Conservation (phyloP, 1,284 basidiomycete genomes). For the Ganoderma lingzhi region DNA sequence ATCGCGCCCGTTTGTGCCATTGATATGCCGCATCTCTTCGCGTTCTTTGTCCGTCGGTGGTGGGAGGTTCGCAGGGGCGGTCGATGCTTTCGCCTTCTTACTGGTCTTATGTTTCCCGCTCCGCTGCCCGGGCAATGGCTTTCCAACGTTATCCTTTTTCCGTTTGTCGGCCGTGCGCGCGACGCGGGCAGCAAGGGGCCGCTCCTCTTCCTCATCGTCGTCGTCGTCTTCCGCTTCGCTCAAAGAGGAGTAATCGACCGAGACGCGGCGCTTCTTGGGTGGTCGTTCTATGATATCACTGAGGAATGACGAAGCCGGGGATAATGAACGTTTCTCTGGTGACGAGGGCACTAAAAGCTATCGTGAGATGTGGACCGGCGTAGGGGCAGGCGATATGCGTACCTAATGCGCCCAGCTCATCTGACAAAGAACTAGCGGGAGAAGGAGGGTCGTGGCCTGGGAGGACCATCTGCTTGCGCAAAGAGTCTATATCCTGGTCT, state of each 20-base stretch:
- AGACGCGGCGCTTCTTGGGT: constrained; percentile 44
- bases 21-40: constrained; percentile 52
- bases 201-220: constrained; percentile 61
- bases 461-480: constrained; percentile 77
- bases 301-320: constrained; percentile 62
- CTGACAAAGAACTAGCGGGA: constrained; percentile 50
- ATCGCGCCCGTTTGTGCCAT: constrained; percentile 57
- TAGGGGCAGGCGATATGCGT: constrained; percentile 27
- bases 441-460: constrained; percentile 49
- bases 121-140: constrained; percentile 43
- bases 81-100: constrained; percentile 67
- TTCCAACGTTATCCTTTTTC: constrained; percentile 29
- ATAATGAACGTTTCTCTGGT: constrained; percentile 50
- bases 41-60: constrained; percentile 50
- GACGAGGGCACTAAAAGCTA: constrained; percentile 40
- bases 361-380: constrained; percentile 16
- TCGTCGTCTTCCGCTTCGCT: constrained; percentile 48
- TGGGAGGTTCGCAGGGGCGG: constrained; percentile 49
- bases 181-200: constrained; percentile 66
- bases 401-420: constrained; percentile 44
- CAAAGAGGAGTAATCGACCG: constrained; percentile 39
- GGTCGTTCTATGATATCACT: constrained; percentile 45
- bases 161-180: constrained; percentile 28
- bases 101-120: constrained; percentile 64
- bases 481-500: constrained; percentile 72